Base-by-base conservation (phyloP, 2,329 filamentous ascomycete genomes). In the Fusarium sp. region DNA sequence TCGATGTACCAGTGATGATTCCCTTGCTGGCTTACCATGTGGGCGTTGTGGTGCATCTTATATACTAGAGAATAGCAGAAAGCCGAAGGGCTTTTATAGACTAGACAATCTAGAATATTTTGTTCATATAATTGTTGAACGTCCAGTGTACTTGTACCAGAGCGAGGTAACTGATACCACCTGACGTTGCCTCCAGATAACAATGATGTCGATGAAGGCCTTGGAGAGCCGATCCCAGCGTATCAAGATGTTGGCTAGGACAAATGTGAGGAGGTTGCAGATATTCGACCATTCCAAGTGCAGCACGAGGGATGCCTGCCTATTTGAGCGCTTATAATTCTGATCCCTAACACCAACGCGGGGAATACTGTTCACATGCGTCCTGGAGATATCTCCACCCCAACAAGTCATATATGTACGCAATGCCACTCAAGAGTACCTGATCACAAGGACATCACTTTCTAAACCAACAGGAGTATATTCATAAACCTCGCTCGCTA, bases 301-400 rank as follows among this genome's bases (percentile, higher is more conserved):
- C 20, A 46, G 37, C 29, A 38, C 43, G 20, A 31, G 20, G 18
- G 24, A 43, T 56, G 37, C 44, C 29, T 56, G 37, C 44, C 29
- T 33, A 63, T 63, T 63, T 37, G 26, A 44, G 31, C 37, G 42
- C 43, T 44, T 62, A 39, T 20, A 15, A 50, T 50, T 24, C 31
- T 39, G 15, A 15, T 60, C 23, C 20, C 57, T 35, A 24, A 62
- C 35, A 35, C 33, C 18, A 41, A 33, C 37, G 29, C 21, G 24
- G 35, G 42, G 35, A 43, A 23, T 46, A 20, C 20, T 39, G 37
- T 37, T 18, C 37, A 24, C 35, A 33, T 38, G 42, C 35, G 35
- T 20, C 20, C 26, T 33, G 24, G 24, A 28, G 41, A n/a, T 15
- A 44, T 35, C 29, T 37, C 42, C 41, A 26, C 12, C 21, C 26